A percentile compares a stretch with the other conserved stretches of the same genome.
Conservation (phyloP, 305 asterid species). For the Solanum hybrid region DNA sequence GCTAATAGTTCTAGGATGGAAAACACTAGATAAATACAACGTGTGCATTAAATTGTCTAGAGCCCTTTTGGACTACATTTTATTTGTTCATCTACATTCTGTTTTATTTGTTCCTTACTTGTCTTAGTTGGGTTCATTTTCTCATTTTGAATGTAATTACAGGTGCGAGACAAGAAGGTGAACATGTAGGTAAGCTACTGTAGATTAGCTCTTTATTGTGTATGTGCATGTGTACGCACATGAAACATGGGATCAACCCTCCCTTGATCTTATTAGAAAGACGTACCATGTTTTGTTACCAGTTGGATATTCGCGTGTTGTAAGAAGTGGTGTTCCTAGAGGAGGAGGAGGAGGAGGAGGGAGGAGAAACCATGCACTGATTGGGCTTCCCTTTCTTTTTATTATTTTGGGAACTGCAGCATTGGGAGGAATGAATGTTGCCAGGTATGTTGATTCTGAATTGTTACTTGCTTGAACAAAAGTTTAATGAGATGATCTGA, state of each 20-base stretch:
- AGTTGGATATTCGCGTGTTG: constrained; percentile 36
- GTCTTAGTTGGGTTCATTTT: not conserved
- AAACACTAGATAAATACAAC: not conserved
- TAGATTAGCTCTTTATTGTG: not conserved
- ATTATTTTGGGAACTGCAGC: constrained; percentile 37
- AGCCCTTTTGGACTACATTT: not conserved
- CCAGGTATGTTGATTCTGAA: constrained; percentile 26
- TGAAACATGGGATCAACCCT: not conserved
- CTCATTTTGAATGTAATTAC: not conserved
- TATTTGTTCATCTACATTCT: not conserved
- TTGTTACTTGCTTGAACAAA: not conserved
- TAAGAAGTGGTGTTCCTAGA: constrained; percentile 40
- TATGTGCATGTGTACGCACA: not conserved
- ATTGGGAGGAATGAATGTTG: constrained; percentile 51
- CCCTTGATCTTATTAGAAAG: not conserved
- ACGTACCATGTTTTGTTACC: not conserved
- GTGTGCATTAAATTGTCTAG: not conserved
- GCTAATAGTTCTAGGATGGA: not conserved
- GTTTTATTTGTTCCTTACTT: not conserved
- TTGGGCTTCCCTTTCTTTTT: constrained; percentile 41
- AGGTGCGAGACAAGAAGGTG: constrained; percentile 18
- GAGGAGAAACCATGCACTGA: constrained; percentile 19
- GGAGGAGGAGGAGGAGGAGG: constrained; percentile 12
- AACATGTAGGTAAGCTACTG: constrained; percentile 12
- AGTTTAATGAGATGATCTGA: not conserved